Conservation (phyloP, 768 basidiomycete genomes). For the Amanita thiersii region DNA sequence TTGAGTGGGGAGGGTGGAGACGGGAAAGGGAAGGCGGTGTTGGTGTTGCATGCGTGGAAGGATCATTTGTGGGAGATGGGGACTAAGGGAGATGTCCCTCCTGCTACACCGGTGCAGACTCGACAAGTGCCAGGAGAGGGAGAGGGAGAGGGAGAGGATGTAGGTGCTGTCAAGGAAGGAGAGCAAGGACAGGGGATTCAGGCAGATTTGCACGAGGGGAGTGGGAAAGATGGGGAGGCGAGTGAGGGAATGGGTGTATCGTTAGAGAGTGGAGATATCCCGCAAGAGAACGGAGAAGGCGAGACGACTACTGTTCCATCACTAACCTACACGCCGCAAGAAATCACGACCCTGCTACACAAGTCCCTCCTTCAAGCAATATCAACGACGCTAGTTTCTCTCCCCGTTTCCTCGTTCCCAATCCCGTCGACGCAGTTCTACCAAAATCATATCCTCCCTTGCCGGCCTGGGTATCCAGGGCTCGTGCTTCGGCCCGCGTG, state of each 20-base stretch:
- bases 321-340: constrained; percentile 25
- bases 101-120: constrained; percentile 19
- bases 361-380: constrained; percentile 63
- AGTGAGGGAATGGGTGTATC: too few relatives aligned
- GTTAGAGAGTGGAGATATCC: too few relatives aligned
- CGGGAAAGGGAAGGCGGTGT: constrained; percentile 73
- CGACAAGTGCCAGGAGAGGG: constrained; percentile 13
- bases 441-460: constrained; percentile 68
- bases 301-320: neutral
- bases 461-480: constrained; percentile 62
- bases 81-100: constrained; percentile 49
- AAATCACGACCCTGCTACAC: constrained; percentile 52
- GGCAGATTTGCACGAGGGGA: too few relatives aligned
- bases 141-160: constrained; percentile 11
- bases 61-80: constrained; percentile 73
- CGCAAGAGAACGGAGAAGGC: neutral
- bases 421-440: constrained; percentile 73
- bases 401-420: constrained; percentile 55
- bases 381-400: constrained; percentile 33
- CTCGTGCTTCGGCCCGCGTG: constrained; percentile 23
- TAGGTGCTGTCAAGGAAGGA: too few relatives aligned
- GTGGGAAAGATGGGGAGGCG: too few relatives aligned
- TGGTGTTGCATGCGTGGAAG: constrained; percentile 67
- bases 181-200: too few relatives aligned
- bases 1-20: constrained; percentile 27